phyloP scores from a whole-genome alignment of 768 basidiomycete genomes.

The Leucosporidium creatinivorum region DNA sequence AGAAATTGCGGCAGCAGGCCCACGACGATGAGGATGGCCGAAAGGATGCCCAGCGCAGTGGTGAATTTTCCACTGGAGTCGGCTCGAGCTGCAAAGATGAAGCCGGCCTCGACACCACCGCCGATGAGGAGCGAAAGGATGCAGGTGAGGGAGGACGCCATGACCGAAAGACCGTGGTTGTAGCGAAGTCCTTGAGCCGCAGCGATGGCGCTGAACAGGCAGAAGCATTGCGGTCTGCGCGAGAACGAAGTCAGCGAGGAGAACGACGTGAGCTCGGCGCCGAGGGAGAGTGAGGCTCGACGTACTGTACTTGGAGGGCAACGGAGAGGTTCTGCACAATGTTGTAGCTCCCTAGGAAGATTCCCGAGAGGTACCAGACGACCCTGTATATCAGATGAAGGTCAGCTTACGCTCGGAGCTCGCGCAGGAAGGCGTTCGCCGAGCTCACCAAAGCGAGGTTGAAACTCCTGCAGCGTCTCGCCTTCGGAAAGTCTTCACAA shows the following conservation, averaged over 20 bases:
- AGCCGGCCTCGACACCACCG: constrained; percentile 55
- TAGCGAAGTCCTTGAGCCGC: constrained; percentile 71
- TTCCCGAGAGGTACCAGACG: constrained; percentile 32
- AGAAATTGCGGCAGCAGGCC: constrained; percentile 57
- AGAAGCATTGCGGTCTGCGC: constrained; percentile 49
- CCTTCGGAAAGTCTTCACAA: too few relatives aligned
- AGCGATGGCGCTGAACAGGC: constrained; percentile 53
- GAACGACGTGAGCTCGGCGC: neutral
- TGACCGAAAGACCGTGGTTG: constrained; percentile 45
- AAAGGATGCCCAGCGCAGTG: constrained; percentile 58
- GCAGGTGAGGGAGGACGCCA: constrained; percentile 42
- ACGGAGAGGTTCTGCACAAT: constrained; percentile 61
- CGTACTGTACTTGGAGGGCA: constrained; percentile 62
- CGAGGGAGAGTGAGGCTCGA: constrained; percentile 3
- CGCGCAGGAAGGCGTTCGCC: too few relatives aligned
- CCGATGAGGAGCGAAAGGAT: constrained; percentile 46
- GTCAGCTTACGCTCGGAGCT: too few relatives aligned
- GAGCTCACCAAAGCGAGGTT: too few relatives aligned
- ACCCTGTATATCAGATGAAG: too few relatives aligned
- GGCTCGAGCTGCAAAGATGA: constrained; percentile 51
- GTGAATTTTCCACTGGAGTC: constrained; percentile 37
- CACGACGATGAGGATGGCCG: constrained; percentile 53
- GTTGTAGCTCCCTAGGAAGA: constrained; percentile 62
- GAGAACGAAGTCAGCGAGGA: too few relatives aligned
- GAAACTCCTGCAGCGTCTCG: too few relatives aligned